phyloP scores from a whole-genome alignment of 306 rosid genomes.

The Acacia acuminata region DNA sequence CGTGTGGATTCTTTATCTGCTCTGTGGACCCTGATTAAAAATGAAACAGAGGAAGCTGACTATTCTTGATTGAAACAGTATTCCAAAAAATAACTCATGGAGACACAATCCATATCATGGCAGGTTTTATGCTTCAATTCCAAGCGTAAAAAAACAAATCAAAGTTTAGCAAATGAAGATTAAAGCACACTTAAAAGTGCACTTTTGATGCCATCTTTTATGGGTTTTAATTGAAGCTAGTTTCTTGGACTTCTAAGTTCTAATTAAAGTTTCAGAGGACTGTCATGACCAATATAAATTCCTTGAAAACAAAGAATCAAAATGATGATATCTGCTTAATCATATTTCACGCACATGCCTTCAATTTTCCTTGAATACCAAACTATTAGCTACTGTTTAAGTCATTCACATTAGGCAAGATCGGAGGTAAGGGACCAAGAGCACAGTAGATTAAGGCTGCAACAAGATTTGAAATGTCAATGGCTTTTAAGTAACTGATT shows the following conservation, averaged over 20 bases:
- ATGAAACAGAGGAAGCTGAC: constrained; percentile 26
- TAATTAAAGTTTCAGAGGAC: background rate
- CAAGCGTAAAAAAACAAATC: background rate
- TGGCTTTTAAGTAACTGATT: background rate
- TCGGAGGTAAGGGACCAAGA: background rate
- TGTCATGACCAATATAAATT: background rate
- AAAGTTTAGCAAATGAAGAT: background rate
- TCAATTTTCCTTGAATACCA: background rate
- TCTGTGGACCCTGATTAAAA: constrained; percentile 59
- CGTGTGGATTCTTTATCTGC: constrained; percentile 61
- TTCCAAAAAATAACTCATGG: background rate
- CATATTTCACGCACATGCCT: background rate
- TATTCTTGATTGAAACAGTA: background rate
- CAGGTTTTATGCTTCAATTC: background rate
- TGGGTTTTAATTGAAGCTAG: background rate
- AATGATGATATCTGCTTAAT: background rate
- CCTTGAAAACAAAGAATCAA: background rate
- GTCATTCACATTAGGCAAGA: background rate
- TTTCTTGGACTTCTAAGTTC: background rate
- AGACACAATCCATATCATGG: constrained; percentile 14
- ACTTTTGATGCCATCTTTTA: background rate
- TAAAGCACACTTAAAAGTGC: background rate
- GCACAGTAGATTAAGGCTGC: background rate
- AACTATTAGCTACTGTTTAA: background rate
- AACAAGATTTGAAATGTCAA: background rate